phyloP scores from a whole-genome alignment of 768 basidiomycete species.

The Russula dissimulans region DNA sequence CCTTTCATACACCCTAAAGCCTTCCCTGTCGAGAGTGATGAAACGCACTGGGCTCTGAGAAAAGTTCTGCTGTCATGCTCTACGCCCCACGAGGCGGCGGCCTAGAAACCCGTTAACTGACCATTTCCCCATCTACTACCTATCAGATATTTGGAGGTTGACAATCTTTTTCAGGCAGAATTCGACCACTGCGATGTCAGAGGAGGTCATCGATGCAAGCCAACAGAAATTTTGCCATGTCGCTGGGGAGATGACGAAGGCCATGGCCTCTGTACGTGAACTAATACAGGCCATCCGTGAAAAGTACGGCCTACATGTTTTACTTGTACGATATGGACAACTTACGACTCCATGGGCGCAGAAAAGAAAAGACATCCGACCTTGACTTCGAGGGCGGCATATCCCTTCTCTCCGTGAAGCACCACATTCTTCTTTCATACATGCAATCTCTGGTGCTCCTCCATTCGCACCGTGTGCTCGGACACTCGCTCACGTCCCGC shows the following conservation, averaged over 20 bases:
- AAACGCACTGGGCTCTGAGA: constrained; percentile 60
- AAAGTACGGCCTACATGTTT: constrained; percentile 34
- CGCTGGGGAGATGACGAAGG: constrained; percentile 50
- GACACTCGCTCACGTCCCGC: constrained; percentile 49
- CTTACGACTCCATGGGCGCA: constrained; percentile 16
- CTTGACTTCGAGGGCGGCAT: constrained; percentile 68
- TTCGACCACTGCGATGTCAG: neutral
- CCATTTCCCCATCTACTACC: constrained; percentile 11
- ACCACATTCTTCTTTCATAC: constrained; percentile 76
- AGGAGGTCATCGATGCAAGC: constrained; percentile 9
- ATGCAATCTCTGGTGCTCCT: constrained; percentile 75
- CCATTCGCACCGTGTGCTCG: constrained; percentile 57
- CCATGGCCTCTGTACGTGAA: constrained; percentile 53
- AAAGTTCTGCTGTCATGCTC: constrained; percentile 39
- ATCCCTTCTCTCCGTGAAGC: constrained; percentile 83
- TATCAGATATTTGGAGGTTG: neutral
- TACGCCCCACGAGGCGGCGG: constrained; percentile 45
- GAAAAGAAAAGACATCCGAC: constrained; percentile 27
- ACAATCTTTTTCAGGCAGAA: neutral
- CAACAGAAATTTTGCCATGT: constrained; percentile 23
- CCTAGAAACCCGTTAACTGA: constrained; percentile 62
- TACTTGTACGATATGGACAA: neutral
- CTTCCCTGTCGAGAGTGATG: constrained; percentile 28
- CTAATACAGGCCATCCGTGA: constrained; percentile 44
- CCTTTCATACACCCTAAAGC: neutral